Evolutionary conservation across 305 asterid species (phyloP), one percentile per base, ranked within the genome.

Genomic region (Euphrasia arctica): DNA sequence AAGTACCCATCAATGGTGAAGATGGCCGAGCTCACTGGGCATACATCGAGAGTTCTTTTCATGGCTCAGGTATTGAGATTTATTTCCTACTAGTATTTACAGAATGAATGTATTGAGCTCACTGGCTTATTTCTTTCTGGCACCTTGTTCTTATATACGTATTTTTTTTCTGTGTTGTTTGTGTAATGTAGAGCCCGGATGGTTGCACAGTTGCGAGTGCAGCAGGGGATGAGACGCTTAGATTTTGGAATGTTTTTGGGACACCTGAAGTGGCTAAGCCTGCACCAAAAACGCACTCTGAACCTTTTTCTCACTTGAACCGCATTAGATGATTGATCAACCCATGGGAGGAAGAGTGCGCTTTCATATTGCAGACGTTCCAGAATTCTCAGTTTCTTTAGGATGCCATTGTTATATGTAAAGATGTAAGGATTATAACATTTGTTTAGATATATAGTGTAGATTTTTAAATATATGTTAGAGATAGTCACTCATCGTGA

Each of bases 1-100:
- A 87, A 83, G 58, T 85, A 87, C 58, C 95, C 97, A 25, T 90
- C 89, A 0, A 83, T 87, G 95, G 95, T 81, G 58, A 87, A 81
- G 85, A 52, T 80, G 13, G 85, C 84, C 0, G 93, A 85, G 76
- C 84, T 87, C 27, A 87, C 84, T 2, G 90, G 95, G 12, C 90
- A 87, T 69, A 87, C 93, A 1, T 85, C 95, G 39, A 68, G 92
- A 57, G 95, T 87, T 69, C 90, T 85, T 45, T 88, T 55, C 41
- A 85, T 88, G 93, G 82, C 64, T 60, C 86, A 82, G 79, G 82
- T 3, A 1, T 15, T n/a, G 34, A 31, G 34, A 31, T 31, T 31
- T 18, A 31, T 18, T 18, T 18, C 22, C 22, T 18, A 18, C 34
- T 31, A 2, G 34, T 31, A 31, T 31, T 1, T 31, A 31, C 34